phyloP scores from a whole-genome alignment of 2,329 filamentous ascomycete genomes.

The Colletotrichum cordylinicola region DNA sequence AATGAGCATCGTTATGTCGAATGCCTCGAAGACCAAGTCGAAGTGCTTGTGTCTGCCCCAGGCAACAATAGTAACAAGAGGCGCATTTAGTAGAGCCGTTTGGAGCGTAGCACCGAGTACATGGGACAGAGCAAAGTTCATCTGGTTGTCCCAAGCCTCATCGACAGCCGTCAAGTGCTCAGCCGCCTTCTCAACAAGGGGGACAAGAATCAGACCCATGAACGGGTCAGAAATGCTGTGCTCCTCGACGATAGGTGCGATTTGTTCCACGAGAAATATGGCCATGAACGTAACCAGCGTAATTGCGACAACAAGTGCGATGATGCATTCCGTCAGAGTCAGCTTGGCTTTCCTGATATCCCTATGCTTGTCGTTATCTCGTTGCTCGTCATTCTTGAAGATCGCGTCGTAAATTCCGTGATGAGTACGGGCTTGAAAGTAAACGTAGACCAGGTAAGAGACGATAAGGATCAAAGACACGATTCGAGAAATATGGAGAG shows the following conservation, averaged over 20 bases:
- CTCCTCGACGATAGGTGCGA: constrained; percentile 60
- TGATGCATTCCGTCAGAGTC: constrained; percentile 74
- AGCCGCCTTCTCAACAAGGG: constrained; percentile 84
- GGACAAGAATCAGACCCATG: constrained; percentile 77
- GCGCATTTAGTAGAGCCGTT: constrained; percentile 87
- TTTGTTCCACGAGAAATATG: constrained; percentile 75
- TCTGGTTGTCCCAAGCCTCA: constrained; percentile 83
- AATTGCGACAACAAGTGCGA: constrained; percentile 70
- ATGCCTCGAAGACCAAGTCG: constrained; percentile 85
- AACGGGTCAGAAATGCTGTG: constrained; percentile 56
- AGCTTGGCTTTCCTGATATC: constrained; percentile 70
- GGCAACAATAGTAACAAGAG: constrained; percentile 81
- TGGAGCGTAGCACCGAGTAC: constrained; percentile 88
- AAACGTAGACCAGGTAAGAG: constrained; percentile 70
- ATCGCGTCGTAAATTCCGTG: constrained; percentile 79
- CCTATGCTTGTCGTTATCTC: constrained; percentile 67
- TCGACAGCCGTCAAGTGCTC: constrained; percentile 86
- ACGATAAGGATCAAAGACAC: constrained; percentile 74
- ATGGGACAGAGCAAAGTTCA: constrained; percentile 86
- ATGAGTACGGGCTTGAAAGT: constrained; percentile 79
- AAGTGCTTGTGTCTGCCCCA: constrained; percentile 78
- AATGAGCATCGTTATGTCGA: constrained; percentile 83
- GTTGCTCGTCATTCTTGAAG: constrained; percentile 72
- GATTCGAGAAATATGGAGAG: constrained; percentile 72
- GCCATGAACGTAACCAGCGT: constrained; percentile 76